phyloP scores from a whole-genome alignment of 2,329 filamentous ascomycete species.

The Alternaria postmessia region DNA sequence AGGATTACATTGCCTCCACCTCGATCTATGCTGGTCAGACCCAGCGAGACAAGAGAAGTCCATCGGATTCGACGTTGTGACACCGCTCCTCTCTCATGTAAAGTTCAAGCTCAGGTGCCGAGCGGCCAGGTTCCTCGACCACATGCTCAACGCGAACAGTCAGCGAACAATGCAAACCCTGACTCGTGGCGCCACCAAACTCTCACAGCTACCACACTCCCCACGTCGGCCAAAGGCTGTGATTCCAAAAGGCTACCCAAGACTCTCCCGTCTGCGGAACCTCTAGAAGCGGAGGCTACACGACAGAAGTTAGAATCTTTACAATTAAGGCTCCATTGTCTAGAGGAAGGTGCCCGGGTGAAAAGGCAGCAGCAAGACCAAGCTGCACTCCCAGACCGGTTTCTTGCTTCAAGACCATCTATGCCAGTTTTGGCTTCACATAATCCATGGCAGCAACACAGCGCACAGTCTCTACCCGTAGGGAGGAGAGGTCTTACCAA shows the following conservation, averaged over 20 bases:
- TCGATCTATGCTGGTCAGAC: neutral
- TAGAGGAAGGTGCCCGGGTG: neutral
- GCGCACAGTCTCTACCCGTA: neutral
- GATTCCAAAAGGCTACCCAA: neutral
- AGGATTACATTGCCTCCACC: neutral
- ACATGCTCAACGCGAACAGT: neutral
- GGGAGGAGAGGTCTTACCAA: neutral
- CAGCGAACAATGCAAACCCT: neutral
- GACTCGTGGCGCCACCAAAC: neutral
- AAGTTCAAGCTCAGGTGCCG: neutral
- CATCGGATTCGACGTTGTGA: neutral
- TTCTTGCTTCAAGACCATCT: neutral
- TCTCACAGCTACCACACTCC: neutral
- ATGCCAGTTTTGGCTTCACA: slow-evolving; percentile 1
- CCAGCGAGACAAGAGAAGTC: neutral
- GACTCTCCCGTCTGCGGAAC: neutral
- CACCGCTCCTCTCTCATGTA: neutral
- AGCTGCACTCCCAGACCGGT: neutral
- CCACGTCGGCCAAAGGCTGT: neutral
- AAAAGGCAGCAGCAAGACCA: neutral
- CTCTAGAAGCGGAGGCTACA: neutral
- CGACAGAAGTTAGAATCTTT: slow-evolving; percentile 4
- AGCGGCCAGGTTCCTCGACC: neutral
- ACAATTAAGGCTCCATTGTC: neutral
- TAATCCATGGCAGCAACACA: neutral